Evolutionary conservation across 768 basidiomycete genomes (phyloP).

Genomic region (Russula brevipes): DNA sequence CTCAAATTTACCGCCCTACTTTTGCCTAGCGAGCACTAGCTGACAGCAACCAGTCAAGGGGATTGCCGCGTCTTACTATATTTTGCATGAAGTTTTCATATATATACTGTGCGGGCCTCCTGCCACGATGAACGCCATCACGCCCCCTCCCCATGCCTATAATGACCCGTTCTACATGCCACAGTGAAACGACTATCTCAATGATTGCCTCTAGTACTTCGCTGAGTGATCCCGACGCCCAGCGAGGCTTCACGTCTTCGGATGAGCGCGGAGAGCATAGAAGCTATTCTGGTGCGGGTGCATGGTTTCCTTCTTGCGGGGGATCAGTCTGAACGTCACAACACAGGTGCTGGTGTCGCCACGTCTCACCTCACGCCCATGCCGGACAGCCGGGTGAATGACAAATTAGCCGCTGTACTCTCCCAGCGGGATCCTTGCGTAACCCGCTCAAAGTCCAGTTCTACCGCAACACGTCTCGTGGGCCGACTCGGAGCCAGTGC

Average conservation of each 20-base stretch:
- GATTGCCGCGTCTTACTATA: no score
- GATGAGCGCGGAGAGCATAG: not conserved
- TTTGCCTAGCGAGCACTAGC: no score
- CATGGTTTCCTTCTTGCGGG: not conserved
- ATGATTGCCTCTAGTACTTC: not conserved
- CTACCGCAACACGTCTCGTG: slow-evolving; percentile 4
- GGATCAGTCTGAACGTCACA: not conserved
- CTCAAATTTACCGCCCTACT: no score
- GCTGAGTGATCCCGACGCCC: not conserved
- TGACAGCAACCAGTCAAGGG: no score
- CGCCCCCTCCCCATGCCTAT: slow-evolving; percentile 3
- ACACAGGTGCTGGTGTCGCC: not conserved
- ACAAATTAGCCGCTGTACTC: not conserved
- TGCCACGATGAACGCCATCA: no score
- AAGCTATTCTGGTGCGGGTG: not conserved
- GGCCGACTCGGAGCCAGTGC: not conserved
- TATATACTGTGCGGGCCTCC: not conserved
- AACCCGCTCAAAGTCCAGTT: not conserved
- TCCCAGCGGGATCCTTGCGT: not conserved
- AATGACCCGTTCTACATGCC: slow-evolving; percentile 6
- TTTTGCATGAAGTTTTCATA: no score
- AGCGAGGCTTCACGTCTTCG: not conserved
- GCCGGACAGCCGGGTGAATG: not conserved
- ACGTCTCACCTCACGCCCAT: not conserved
- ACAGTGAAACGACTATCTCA: slow-evolving; percentile 3